Evolutionary conservation across 1,139 yeast species (phyloP).

Genomic region (Candida freyschussii): DNA sequence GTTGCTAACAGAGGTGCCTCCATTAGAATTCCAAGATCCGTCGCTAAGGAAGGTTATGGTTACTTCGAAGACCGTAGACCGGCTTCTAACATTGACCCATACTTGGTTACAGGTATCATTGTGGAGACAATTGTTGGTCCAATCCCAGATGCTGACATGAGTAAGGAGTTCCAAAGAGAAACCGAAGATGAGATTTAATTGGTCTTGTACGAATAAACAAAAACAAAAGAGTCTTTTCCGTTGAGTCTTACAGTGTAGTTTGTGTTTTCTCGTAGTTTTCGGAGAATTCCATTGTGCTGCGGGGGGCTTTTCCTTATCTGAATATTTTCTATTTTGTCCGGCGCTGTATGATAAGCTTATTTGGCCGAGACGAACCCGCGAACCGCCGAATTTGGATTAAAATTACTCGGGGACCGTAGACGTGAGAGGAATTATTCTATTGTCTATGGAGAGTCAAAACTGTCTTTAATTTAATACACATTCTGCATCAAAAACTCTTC

Average conservation of each 20-base stretch:
- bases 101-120: constrained; percentile 97
- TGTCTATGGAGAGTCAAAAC: no score
- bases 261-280: neutral
- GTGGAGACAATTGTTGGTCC: constrained; percentile 96
- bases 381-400: no score
- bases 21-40: constrained; percentile 96
- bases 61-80: constrained; percentile 99
- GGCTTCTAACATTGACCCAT: constrained; percentile 98
- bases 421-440: no score
- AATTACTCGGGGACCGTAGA: no score
- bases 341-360: neutral
- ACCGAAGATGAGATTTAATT: constrained; percentile 25
- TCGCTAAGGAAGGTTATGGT: constrained; percentile 96
- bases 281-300: neutral
- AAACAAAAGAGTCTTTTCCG: neutral
- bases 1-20: constrained; percentile 99
- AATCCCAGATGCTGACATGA: constrained; percentile 94
- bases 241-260: neutral
- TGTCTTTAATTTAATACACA: constrained; percentile 9
- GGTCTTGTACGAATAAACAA: constrained; percentile 1
- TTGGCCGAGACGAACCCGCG: no score
- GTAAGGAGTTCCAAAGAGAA: constrained; percentile 81
- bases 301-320: no score
- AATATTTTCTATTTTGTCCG: constrained; percentile 1
- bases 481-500: constrained; percentile 8